Base-by-base conservation (phyloP, 257 asterid genomes). In the Solanum habrochaites region DNA sequence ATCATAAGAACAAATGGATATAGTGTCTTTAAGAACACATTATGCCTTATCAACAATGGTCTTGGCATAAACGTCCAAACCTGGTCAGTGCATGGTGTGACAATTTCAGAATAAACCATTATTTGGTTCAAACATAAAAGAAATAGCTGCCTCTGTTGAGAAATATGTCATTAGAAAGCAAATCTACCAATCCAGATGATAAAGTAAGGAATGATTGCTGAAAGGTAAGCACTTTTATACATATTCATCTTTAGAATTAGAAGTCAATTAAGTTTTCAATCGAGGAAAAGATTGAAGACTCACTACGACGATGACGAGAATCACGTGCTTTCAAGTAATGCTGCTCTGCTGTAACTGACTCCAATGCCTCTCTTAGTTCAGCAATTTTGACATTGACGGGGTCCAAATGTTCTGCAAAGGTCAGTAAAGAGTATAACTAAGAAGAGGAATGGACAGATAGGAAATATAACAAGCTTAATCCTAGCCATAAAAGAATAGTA, bases 381-480 rank as follows among this genome's bases (percentile, higher is more conserved):
- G 98, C 96, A 87, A 95, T 95, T 90, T 94, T 95, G 78, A 95
- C 98, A 89, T 95, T 93, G 29, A 95, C 82, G 16, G 99, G 98
- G 90, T 96, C 98, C 91, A 96, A 92, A 91, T 96, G 92, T 87
- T 89, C 93, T 93, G 90, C 43, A 89, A 90, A 49, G 66, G 20
- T 49, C 43, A 49, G 85, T 29, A 80, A 16, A 10, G 85, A 47
- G 60, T 80, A 80, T 16, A 80, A 29, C 85, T 47, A 81, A 52
- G 23, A 80, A 80, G 29, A 81, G 85, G 69, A 81, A 49, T 31
- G 29, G 31, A 81, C 29, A 11, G 52, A 81, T 8, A 81, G 20
- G 58, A 81, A 5, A 49, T 81, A 49, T 18, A 81, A 49, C 45
- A 81, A 5, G 69, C 69, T 29, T 29, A 81, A 81, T 81, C 69